A percentile compares a stretch with the other conserved stretches of the same genome.
Conservation (phyloP, 345 rosid genomes). For the Turnera subulata region DNA sequence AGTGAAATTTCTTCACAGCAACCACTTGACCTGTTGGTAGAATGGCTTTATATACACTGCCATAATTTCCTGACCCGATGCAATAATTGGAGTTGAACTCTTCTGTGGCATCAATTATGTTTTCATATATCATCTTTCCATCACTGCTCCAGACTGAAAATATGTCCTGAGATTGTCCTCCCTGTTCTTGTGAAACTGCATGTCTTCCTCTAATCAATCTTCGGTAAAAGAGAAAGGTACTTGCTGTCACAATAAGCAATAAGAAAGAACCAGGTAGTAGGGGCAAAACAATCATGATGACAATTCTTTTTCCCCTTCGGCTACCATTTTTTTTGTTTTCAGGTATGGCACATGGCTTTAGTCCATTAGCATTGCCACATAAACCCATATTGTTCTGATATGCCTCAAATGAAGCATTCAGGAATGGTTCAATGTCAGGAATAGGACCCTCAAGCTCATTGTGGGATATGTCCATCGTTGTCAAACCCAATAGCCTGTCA, state of each 20-base stretch:
- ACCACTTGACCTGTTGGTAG: constrained; percentile 1
- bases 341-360: background rate
- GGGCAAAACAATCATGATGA: background rate
- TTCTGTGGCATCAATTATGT: constrained; percentile 4
- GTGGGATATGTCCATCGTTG: background rate
- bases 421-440: background rate
- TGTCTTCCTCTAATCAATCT: background rate
- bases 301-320: background rate
- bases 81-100: constrained; percentile 10
- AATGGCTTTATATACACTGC: constrained; percentile 11
- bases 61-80: constrained; percentile 12
- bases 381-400: background rate
- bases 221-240: background rate
- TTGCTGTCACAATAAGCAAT: background rate
- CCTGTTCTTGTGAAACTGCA: no score
- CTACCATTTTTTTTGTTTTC: background rate
- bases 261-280: background rate
- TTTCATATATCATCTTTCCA: background rate
- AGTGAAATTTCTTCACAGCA: constrained; percentile 20
- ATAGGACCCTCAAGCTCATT: background rate
- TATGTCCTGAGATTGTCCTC: background rate
- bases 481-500: background rate
- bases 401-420: background rate
- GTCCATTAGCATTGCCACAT: background rate
- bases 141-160: background rate